A percentile compares a stretch with the other conserved stretches of the same genome.
Conservation (phyloP, 2,329 filamentous ascomycete genomes). For the Acrocalymma vagum region DNA sequence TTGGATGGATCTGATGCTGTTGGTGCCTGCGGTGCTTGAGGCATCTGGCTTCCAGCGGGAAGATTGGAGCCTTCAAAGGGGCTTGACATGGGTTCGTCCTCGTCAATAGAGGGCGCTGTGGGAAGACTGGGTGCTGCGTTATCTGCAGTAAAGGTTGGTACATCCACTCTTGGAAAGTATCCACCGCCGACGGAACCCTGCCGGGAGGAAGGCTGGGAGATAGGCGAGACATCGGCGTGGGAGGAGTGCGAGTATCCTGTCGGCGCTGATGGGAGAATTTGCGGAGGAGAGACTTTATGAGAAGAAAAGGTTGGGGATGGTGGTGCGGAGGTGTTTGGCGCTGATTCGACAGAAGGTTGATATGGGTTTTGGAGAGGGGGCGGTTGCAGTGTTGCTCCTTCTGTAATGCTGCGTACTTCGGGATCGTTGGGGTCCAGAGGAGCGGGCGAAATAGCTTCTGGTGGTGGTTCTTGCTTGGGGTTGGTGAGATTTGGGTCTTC, state of each 20-base stretch:
- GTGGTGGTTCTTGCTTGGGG: slow-evolving; percentile 67
- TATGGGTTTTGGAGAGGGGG: slow-evolving; percentile 26
- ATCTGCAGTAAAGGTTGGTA: slow-evolving; percentile 56
- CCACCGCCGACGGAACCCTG: slow-evolving; percentile 60
- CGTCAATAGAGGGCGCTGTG: slow-evolving; percentile 43
- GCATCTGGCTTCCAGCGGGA: slow-evolving; percentile 24
- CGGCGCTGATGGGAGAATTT: slow-evolving; percentile 37
- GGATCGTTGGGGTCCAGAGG: slow-evolving; percentile 70
- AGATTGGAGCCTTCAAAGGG: slow-evolving; percentile 26
- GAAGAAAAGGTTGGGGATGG: slow-evolving; percentile 51
- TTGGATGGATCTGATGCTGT: slow-evolving; percentile 32
- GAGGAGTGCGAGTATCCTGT: slow-evolving; percentile 43
- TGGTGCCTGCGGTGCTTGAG: slow-evolving; percentile 36
- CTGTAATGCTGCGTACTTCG: slow-evolving; percentile 66
- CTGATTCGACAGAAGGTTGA: slow-evolving; percentile 67
- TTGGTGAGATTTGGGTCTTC: slow-evolving; percentile 93
- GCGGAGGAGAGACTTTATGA: slow-evolving; percentile 55
- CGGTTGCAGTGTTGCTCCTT: slow-evolving; percentile 34
- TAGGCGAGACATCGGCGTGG: slow-evolving; percentile 62
- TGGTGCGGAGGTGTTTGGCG: slow-evolving; percentile 63
- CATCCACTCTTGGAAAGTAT: slow-evolving; percentile 62
- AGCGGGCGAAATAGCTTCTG: slow-evolving; percentile 44
- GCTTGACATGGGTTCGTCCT: slow-evolving; percentile 35
- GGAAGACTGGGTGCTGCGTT: slow-evolving; percentile 43
- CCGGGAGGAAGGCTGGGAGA: slow-evolving; percentile 56